Base-by-base conservation (phyloP, 2,329 filamentous ascomycete species). In the Aspergillus viridinutans region DNA sequence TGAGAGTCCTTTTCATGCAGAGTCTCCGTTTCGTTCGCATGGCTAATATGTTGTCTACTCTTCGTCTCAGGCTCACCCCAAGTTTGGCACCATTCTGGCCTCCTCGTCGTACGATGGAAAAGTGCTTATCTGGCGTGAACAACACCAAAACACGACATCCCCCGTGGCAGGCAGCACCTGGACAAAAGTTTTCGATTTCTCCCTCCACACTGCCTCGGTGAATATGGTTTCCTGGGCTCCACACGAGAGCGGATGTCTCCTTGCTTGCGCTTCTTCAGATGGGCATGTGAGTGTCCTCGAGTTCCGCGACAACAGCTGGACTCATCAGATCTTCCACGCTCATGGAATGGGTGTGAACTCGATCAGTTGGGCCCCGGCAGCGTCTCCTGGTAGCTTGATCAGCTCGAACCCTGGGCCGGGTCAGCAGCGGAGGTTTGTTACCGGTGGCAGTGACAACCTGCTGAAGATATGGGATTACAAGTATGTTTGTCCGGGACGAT, bases 171-270 rank as follows among this genome's bases (percentile, higher is more conserved):
- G 77, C 67, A 83, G 81, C 65, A 80, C 84, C 67, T 92, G 89
- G 89, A 89, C 92, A 69, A 87, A 89, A 72, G 91, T 97, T 74
- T 96, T 94, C 80, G 91, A 96, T 70, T 96, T 95, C 72, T 88
- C 90, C 61, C 84, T 93, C 54, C 93, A 97, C 85, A 96, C 93
- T 74, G 93, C 93, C 51, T 94, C 89, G 52, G 94, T 99, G 69
- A 99, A 99, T 80, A 90, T 95, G 69, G 90, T 99, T 51, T 87
- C 92, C 35, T 99, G 94, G 94, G 90, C 92, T n/a, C 94, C 94
- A 0, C 93, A 97, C 70, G 94, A 97, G 77, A 89, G 89, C 12
- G 94, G 94, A 68, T 97, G 94, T 75, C 84, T 97, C 53, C 87
- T 99, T 54, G 94, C 94, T 55, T 96, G 92, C 75, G 94, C 94